Base-by-base conservation (phyloP, 768 basidiomycete genomes). In the Phanerochaete sordida region DNA sequence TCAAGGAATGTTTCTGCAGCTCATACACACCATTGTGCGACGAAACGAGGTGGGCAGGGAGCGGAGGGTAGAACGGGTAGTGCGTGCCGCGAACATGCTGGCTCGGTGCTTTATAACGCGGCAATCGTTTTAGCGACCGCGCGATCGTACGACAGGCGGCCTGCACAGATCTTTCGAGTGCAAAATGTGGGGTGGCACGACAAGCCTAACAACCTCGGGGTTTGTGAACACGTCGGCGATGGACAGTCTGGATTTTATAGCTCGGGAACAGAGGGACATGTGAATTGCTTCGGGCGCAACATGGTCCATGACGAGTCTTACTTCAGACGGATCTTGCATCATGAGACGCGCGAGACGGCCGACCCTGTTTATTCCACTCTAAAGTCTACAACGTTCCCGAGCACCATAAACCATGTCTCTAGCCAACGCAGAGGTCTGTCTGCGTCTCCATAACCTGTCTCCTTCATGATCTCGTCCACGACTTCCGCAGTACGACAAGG, bases 401-500 rank as follows among this genome's bases (percentile, higher is more conserved):
- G 73, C 49, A 95, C 76, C 77, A 91, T 78, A 47, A 93, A 82
- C 94, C 94, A 96, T 2, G 79, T 74, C 68, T 90, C 84, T 65
- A 93, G 57, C 88, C 85, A 89, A 39, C 79, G 76, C 27, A 74
- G 65, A 51, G 73, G 61, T 49, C 69, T 61, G 52, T 65, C 66
- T 16, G 71, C 73, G 27, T 65, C 70, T 4, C 69, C 70, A 35
- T 65, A 62, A 16, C 70, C 69, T 12, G 77, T 70, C 62, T 85
- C 88, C 23, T 67, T 64, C 73, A 93, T 69, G 23, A 96, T 74
- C 72, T 95, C 93, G 24, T 76, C 74, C 1, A 96, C 83, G 1
- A 85, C 83, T 33, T 72, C 72, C 11, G 79, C 79, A 3, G 87
- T 90, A 70, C 91, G 86, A 70, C 94, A 96, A 11, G 94, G 94